Base-by-base conservation (phyloP, 1,284 basidiomycete species). In the Apiotrichum mycotoxinovorans region DNA sequence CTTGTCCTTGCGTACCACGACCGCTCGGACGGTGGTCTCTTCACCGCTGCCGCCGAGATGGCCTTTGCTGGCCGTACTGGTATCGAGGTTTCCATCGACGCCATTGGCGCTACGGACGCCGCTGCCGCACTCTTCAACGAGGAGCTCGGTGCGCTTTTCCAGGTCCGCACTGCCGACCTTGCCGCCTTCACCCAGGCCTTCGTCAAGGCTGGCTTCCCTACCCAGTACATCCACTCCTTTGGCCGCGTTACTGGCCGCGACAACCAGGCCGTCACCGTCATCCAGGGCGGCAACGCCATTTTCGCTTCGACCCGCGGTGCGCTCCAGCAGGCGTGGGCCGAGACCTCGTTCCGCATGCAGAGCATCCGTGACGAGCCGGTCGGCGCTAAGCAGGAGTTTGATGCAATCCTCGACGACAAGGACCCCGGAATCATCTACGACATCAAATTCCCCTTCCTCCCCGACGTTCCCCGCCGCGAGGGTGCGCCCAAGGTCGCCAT, bases 1-100 rank as follows among this genome's bases (percentile, higher is more conserved):
- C 73, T 89, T 25, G 85, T 98, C 0, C 81, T 98, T 40, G 94
- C 96, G 0, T 98, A 98, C 75, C 96, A 98, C 75, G 96, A 99
- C 77, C 86, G 95, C 22, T 98, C 95, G 0, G 96, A 99, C 69
- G 96, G 96, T 55, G 96, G 95, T 45, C 79, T 99, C 35, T 88
- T 98, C 74, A 87, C 90, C 0, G 89, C 94, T 4, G 73, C 97
- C 33, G 87, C 82, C n/a, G 96, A 98, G 78, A 98, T 98, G 96
- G 84, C 85, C 44, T 98, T 98, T 69, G 93, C 95, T 8, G 94
- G 92, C 25, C 85, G 87, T 52, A 82, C 85, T 12, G 96, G 96
- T 33, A 83, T 86, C 30, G 73, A 78, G 57, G 56, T 76, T 47
- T 72, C 75, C 12, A 66, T 81, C 51, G 77, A 77, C 66, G 73